Conservation (phyloP, 2,329 filamentous ascomycete genomes). For the Xylaria sp. region DNA sequence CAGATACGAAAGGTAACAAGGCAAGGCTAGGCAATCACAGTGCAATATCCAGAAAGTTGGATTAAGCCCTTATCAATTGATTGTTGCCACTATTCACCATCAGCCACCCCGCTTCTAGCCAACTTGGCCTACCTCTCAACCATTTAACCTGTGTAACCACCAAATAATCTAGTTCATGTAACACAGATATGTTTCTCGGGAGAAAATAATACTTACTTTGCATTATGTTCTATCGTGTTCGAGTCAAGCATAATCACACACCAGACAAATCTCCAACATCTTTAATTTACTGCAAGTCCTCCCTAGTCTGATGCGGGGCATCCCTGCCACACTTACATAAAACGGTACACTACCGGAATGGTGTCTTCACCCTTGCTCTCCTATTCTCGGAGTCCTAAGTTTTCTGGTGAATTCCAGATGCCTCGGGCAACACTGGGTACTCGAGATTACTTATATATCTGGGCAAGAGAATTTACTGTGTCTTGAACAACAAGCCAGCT, state of each 20-base stretch:
- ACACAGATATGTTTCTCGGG: neutral
- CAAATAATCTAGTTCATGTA: neutral
- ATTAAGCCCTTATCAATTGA: neutral
- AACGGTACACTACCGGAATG: neutral
- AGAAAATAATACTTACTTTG: neutral
- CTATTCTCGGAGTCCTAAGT: neutral
- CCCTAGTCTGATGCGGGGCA: slow-evolving; percentile 40
- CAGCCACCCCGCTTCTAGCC: neutral
- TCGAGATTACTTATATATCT: neutral
- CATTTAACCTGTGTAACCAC: neutral
- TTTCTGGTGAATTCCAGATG: neutral
- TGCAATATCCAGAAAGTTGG: too few species aligned
- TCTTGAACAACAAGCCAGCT: neutral
- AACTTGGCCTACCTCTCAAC: neutral
- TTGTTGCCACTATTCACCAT: neutral
- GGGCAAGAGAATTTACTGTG: neutral
- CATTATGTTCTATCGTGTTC: neutral
- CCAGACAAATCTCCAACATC: neutral
- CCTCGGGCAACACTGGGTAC: neutral
- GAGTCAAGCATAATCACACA: neutral
- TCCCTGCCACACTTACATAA: slow-evolving; percentile 36
- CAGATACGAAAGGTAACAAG: neutral
- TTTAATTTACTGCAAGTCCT: neutral
- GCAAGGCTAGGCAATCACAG: too few species aligned
- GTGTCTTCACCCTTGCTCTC: neutral